Percentiles rank a stretch among this genome's conserved stretches.
These are phyloP conservation scores for Ogataea salicorniae DNA, from an alignment of 805 yeast species.

Conservation along the genomic window DNA sequence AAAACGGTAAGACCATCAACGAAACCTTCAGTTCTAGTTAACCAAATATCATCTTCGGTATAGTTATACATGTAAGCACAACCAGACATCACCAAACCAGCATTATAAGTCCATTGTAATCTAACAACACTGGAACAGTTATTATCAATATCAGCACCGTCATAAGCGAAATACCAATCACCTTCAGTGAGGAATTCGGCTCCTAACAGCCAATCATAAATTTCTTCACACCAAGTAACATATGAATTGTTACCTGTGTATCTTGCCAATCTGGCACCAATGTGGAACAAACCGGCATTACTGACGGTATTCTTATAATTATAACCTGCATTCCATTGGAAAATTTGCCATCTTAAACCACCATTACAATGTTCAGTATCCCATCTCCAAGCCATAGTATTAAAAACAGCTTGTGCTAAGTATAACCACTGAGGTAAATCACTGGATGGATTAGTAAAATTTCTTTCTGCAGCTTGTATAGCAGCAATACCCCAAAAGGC, in stretches of 20 bases:
- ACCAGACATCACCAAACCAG: conserved; percentile 74
- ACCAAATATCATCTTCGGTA: conserved; percentile 67
- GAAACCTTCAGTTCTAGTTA: conserved; percentile 49
- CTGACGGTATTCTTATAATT: conserved; percentile 88
- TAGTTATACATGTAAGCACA: conserved; percentile 74
- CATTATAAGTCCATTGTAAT: conserved; percentile 83
- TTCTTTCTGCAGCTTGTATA: conserved; percentile 87
- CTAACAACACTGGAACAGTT: conserved; percentile 59
- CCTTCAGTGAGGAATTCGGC: conserved; percentile 42
- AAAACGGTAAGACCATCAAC: conserved; percentile 52
- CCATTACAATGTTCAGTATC: conserved; percentile 70
- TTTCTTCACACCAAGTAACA: conserved; percentile 64
- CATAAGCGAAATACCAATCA: conserved; percentile 49
- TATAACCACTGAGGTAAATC: conserved; percentile 72
- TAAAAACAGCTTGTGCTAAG: conserved; percentile 83
- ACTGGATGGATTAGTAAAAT: conserved; percentile 64
- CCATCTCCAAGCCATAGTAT: conserved; percentile 90
- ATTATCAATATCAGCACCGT: conserved; percentile 55
- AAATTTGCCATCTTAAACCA: conserved; percentile 95
- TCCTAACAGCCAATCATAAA: conserved; percentile 76
- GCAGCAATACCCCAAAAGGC: conserved; percentile 95
- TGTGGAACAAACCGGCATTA: conserved; percentile 84
- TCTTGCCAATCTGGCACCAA: conserved; percentile 83
- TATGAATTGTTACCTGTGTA: conserved; percentile 73
- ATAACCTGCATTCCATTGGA: conserved; percentile 90